Percentiles rank a stretch among this genome's conserved stretches.
Conservation (phyloP, 495 filamentous ascomycete species). For the Pyronema domesticum region DNA sequence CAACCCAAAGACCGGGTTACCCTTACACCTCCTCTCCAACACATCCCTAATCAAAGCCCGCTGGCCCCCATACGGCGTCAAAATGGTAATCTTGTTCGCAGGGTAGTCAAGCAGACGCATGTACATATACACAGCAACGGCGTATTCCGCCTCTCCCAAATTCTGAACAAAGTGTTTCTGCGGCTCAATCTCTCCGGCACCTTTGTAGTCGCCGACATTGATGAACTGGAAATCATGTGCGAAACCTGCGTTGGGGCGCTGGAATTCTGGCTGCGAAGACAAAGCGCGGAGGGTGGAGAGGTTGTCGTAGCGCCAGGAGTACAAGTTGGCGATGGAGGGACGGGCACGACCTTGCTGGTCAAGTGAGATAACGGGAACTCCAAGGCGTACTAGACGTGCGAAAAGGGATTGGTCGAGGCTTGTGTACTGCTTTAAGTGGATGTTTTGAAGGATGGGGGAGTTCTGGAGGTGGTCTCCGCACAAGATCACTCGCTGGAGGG, state of each 20-base stretch:
- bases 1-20: conserved; percentile 71
- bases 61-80: conserved; percentile 93
- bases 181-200: conserved; percentile 70
- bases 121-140: conserved; percentile 87
- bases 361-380: conserved; percentile 73
- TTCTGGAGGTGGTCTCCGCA: conserved; percentile 96
- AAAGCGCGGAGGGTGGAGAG: conserved; percentile 67
- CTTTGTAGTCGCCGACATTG: conserved; percentile 87
- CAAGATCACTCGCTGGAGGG: conserved; percentile 73
- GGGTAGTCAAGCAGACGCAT: conserved; percentile 96
- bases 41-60: conserved; percentile 80
- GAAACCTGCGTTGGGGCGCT: conserved; percentile 77
- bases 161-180: conserved; percentile 97
- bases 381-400: conserved; percentile 70
- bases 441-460: conserved; percentile 83
- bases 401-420: conserved; percentile 94
- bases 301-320: conserved; percentile 79
- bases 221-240: conserved; percentile 93
- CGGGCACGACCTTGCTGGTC: conserved; percentile 85
- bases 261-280: conserved; percentile 48
- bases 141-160: conserved; percentile 89
- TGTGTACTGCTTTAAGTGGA: conserved; percentile 89
- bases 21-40: conserved; percentile 63
- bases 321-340: conserved; percentile 70
- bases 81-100: conserved; percentile 71